A percentile compares a stretch with the other conserved stretches of the same genome.
phyloP scores from a whole-genome alignment of 1,284 basidiomycete genomes.

The Rhizoctonia solani region DNA sequence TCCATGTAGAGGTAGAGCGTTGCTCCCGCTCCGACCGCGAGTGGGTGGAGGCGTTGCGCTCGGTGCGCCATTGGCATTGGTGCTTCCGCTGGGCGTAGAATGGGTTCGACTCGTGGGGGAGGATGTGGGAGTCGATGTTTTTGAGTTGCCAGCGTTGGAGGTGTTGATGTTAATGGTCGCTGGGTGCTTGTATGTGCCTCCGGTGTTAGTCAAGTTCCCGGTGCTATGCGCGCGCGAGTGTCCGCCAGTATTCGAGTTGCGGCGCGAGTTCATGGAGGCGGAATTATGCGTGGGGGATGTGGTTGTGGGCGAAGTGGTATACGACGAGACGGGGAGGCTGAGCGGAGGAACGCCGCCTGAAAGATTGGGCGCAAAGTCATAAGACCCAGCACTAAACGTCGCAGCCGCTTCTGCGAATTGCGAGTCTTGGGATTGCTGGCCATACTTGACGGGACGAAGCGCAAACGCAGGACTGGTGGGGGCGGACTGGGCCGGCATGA shows the following conservation, averaged over 20 bases:
- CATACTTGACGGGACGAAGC: conserved; percentile 27
- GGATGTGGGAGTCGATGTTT: conserved; percentile 47
- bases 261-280: not conserved
- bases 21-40: conserved; percentile 30
- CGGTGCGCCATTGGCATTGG: conserved; percentile 34
- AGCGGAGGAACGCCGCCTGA: conserved; percentile 6
- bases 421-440: not conserved
- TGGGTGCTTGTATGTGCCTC: conserved; percentile 26
- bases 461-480: conserved; percentile 38
- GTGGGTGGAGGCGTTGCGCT: conserved; percentile 46
- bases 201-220: not conserved
- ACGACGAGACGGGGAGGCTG: conserved; percentile 15
- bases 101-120: conserved; percentile 14
- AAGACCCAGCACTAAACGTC: conserved; percentile 20
- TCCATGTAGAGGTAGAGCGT: conserved; percentile 38
- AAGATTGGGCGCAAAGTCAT: conserved; percentile 1
- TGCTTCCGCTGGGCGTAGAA: conserved; percentile 5
- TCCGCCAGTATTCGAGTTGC: not conserved
- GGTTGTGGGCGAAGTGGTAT: not conserved
- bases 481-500: conserved; percentile 37
- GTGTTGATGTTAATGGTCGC: conserved; percentile 20
- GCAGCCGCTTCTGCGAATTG: not conserved
- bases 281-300: not conserved
- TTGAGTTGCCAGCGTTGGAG: not conserved
- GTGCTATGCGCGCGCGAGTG: conserved; percentile 28